phyloP scores from a whole-genome alignment of 163 green algal genomes.

The Chlorella variabilis region DNA sequence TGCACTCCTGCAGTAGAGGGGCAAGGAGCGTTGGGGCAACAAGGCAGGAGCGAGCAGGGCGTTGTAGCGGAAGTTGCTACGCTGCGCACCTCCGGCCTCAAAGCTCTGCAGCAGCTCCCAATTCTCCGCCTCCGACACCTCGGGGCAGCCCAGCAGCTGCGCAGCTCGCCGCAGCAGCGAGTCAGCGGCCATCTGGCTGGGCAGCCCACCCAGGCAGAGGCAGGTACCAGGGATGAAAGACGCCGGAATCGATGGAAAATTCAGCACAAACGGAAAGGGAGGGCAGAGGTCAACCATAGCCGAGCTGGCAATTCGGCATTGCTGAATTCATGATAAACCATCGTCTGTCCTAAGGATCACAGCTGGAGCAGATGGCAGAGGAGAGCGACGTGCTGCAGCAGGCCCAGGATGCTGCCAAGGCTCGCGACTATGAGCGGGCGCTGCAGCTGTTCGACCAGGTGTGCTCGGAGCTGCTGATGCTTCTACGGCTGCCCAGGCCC shows the following conservation, averaged over 20 bases:
- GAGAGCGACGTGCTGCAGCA: conserved; percentile 1
- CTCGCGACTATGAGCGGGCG: conserved; percentile 54
- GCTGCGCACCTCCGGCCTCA: neutral
- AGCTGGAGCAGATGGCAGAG: neutral
- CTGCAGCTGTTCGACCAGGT: conserved; percentile 65
- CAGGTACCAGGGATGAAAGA: too few species aligned
- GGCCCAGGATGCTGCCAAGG: neutral
- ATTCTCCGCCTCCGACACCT: neutral
- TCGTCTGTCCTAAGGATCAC: too few species aligned
- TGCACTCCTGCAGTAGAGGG: neutral
- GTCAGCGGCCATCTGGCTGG: neutral
- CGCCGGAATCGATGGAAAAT: too few species aligned
- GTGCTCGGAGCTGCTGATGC: neutral
- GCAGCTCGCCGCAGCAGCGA: neutral
- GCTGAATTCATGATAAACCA: neutral
- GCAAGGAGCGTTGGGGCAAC: neutral
- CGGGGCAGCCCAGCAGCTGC: neutral
- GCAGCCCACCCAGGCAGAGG: too few species aligned
- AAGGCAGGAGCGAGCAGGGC: neutral
- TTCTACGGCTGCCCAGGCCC: neutral
- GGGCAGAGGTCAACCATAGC: too few species aligned
- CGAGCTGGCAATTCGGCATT: too few species aligned
- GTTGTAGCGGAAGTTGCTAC: neutral
- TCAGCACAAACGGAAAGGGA: too few species aligned
- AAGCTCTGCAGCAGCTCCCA: neutral